These are phyloP conservation scores for Ascochyta clinopodiicola DNA, from an alignment of 2,329 filamentous ascomycete genomes.

Conservation along the genomic window DNA sequence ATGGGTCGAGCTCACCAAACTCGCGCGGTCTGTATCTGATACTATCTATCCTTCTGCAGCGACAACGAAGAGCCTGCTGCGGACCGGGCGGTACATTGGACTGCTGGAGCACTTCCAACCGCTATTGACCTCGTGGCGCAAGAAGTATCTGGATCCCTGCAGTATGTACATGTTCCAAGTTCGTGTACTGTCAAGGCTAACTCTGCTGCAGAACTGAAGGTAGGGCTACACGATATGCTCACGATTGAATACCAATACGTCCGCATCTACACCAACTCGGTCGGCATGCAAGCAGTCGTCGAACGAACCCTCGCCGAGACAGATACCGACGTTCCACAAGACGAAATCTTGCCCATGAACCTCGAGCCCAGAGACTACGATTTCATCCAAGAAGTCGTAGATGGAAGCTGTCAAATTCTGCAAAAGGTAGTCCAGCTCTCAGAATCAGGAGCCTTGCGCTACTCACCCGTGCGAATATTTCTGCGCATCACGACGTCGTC, in stretches of 20 bases:
- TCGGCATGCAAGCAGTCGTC: slow-evolving; percentile 64
- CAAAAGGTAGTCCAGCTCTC: slow-evolving; percentile 58
- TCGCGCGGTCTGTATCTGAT: slow-evolving; percentile 60
- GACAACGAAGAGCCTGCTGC: slow-evolving; percentile 50
- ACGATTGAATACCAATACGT: slow-evolving; percentile 60
- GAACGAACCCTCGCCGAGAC: slow-evolving; percentile 57
- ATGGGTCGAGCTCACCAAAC: slow-evolving; percentile 54
- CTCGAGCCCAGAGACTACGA: slow-evolving; percentile 60
- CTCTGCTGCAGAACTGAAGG: slow-evolving; percentile 37
- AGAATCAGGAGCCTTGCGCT: slow-evolving; percentile 56
- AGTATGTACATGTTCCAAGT: slow-evolving; percentile 29
- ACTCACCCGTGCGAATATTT: slow-evolving; percentile 61
- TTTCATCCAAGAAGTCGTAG: slow-evolving; percentile 64
- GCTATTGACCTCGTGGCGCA: slow-evolving; percentile 49
- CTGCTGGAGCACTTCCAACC: slow-evolving; percentile 56
- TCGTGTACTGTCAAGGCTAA: neutral
- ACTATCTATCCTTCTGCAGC: slow-evolving; percentile 58
- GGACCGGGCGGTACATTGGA: slow-evolving; percentile 59
- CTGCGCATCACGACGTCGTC: slow-evolving; percentile 62
- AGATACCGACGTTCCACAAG: slow-evolving; percentile 46
- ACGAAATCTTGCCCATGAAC: slow-evolving; percentile 51
- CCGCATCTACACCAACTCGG: slow-evolving; percentile 53
- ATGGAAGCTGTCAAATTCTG: slow-evolving; percentile 60
- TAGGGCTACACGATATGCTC: slow-evolving; percentile 55
- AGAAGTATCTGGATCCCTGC: slow-evolving; percentile 48